Evolutionary conservation across 208 protist species (phyloP), one percentile per base, ranked within the genome.

Genomic region (Leishmania turanica): DNA sequence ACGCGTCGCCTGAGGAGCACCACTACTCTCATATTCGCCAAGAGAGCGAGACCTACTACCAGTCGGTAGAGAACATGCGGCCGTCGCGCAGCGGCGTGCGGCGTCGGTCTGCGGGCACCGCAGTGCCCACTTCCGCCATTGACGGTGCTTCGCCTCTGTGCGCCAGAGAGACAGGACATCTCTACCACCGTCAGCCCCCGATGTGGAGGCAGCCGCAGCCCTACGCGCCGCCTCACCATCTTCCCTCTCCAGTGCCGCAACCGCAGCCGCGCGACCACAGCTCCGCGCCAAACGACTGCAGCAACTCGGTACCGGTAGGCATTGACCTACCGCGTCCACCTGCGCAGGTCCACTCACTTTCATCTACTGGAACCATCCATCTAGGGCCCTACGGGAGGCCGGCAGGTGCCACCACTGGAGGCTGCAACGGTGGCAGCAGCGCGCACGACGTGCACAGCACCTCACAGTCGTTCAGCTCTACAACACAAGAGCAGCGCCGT

Each of bases 11-110:
- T 0, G 76, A 72, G 27, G 51, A 45, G 69, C 64, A 78, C 60
- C 60, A 74, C 45, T 54, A 58, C 15, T 27, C 58, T 42, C 45
- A 64, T 24, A 72, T 58, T 17, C 5, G 60, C 40, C 47, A 84
- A 37, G 76, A 45, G 51, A 84, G 81, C 51, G 75, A 76, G 9
- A 72, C 76, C n/a, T 65, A 80, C 60, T 68, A 15, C 40, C 68
- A 80, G 49, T 81, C 81, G 4, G 76, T 80, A 0, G 81, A 37
- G 66, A 45, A 40, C 24, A 78, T 77, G 60, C 76, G 81, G 37
- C 81, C 76, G 27, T 6, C 76, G 9, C 75, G 68, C n/a, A 47
- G 81, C 40, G 5, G 51, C 24, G 42, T 71, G 47, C 81, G 60
- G 19, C 76, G 62, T 47, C 68, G 51, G 31, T 77, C 81, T 17